Conservation (phyloP, 306 rosid species). For the Mucuna pruriens region DNA sequence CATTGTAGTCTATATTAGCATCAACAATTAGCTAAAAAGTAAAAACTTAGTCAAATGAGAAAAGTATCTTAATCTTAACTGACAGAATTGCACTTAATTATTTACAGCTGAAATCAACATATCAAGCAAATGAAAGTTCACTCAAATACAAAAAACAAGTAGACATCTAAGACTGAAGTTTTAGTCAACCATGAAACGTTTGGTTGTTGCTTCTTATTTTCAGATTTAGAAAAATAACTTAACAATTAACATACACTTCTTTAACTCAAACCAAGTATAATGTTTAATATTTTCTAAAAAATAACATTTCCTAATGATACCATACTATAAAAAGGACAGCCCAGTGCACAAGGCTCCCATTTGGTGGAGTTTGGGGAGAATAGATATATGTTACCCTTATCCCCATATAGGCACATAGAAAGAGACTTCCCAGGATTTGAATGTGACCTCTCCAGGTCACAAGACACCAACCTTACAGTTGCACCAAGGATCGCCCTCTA, state of each 20-base stretch:
- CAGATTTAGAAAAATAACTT: neutral
- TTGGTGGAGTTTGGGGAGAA: neutral
- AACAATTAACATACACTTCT: neutral
- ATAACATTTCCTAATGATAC: neutral
- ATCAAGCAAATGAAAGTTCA: conserved; percentile 10
- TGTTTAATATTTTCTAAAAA: neutral
- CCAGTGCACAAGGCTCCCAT: neutral
- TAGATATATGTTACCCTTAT: neutral
- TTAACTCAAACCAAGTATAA: conserved; percentile 11
- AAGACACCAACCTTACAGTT: neutral
- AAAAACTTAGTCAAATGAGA: conserved; percentile 23
- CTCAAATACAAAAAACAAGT: neutral
- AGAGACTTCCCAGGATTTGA: neutral
- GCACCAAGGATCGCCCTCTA: neutral
- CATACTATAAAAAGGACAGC: neutral
- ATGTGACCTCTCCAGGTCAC: neutral
- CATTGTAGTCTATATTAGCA: conserved; percentile 77
- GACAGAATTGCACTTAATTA: conserved; percentile 23
- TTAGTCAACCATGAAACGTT: neutral
- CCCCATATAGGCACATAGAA: neutral
- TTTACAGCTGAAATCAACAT: conserved; percentile 6
- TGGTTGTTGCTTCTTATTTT: neutral
- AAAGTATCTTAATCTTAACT: conserved; percentile 21
- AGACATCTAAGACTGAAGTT: conserved; percentile 3
- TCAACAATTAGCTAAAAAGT: conserved; percentile 69